Base-by-base conservation (phyloP, 192 early-diverging fungal genomes). In the Coemansia reversa region DNA sequence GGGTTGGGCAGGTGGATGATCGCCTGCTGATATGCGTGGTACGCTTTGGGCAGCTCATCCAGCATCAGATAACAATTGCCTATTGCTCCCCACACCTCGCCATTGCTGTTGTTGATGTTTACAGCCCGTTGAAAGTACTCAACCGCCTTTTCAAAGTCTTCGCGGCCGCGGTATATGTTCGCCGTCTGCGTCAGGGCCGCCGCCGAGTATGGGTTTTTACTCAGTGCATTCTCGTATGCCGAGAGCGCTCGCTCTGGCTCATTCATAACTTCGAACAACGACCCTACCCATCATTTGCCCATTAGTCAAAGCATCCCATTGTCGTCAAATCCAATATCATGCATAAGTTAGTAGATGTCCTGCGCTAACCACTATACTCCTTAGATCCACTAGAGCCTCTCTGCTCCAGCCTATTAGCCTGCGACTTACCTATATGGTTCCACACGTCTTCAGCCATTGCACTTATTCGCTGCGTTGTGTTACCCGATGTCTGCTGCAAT, bases 31-130 rank as follows among this genome's bases (percentile, higher is more conserved):
- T 99, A 99, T 3, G 95, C 92, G 52, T 88, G 84, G 69, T 97
- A 98, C 9, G 97, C 97, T 72, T 93, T 87, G 54, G 94, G 93
- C 56, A 98, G 81, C 56, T 98, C 89, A 79, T 96, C 96, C 83
- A 92, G 85, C 94, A 96, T 95, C 45, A 99, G 81, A 70, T 93
- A 95, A 72, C 95, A 97, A 71, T 98, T 95, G 18, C 95, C 97
- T 29, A 90, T 83, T 7, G 94, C 92, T 5, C 93, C 94, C 95
- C 95, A 97, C 24, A 93, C 89, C 62, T 97, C 97, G 29, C 95
- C 95, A 74, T 95, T 96, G 30, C 76, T 84, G 35, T 84, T 82
- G 61, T 97, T 90, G 58, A 93, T 88, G 60, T 79, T 76, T 20
- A 99, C 80, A 20, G 97, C 90, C 8, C 92, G 86, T 64, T 96